Conservation (phyloP, 2,329 filamentous ascomycete genomes). For the Penicillium sp. region DNA sequence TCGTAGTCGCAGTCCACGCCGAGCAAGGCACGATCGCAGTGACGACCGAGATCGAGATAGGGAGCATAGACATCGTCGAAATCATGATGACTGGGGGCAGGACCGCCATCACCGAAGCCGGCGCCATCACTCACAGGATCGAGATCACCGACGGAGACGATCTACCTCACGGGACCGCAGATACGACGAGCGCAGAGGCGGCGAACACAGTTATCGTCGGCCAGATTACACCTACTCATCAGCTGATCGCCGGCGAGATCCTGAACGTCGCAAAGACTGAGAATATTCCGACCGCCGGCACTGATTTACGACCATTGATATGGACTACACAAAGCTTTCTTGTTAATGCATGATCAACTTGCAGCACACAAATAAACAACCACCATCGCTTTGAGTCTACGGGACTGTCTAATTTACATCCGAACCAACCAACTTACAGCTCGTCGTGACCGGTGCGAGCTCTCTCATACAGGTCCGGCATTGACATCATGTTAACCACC, state of each 20-base stretch:
- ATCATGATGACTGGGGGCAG: slow-evolving; percentile 27
- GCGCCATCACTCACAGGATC: slow-evolving; percentile 31
- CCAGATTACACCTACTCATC: slow-evolving; percentile 24
- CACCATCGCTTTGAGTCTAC: slow-evolving; percentile 10
- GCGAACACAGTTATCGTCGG: slow-evolving; percentile 23
- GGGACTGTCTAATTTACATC: slow-evolving; percentile 13
- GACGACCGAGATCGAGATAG: slow-evolving; percentile 28
- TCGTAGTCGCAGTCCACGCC: slow-evolving; percentile 32
- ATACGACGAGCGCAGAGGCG: slow-evolving; percentile 19
- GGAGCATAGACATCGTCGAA: slow-evolving; percentile 47
- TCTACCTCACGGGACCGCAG: slow-evolving; percentile 20
- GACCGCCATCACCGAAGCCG: slow-evolving; percentile 31
- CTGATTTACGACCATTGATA: slow-evolving; percentile 13
- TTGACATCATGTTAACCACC: slow-evolving; percentile 94
- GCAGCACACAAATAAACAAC: neutral
- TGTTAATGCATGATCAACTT: neutral
- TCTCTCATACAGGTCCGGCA: slow-evolving; percentile 62
- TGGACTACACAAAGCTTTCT: neutral
- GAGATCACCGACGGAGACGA: slow-evolving; percentile 24
- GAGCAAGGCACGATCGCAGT: slow-evolving; percentile 28
- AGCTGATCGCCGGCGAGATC: slow-evolving; percentile 21
- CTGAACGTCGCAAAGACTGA: slow-evolving; percentile 25
- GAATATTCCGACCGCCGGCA: slow-evolving; percentile 27
- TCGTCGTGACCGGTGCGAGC: slow-evolving; percentile 45
- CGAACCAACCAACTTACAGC: slow-evolving; percentile 35